Evolutionary conservation across 2,329 filamentous ascomycete genomes (phyloP), one percentile per base, ranked within the genome.

Genomic region (Penicillium sp.): DNA sequence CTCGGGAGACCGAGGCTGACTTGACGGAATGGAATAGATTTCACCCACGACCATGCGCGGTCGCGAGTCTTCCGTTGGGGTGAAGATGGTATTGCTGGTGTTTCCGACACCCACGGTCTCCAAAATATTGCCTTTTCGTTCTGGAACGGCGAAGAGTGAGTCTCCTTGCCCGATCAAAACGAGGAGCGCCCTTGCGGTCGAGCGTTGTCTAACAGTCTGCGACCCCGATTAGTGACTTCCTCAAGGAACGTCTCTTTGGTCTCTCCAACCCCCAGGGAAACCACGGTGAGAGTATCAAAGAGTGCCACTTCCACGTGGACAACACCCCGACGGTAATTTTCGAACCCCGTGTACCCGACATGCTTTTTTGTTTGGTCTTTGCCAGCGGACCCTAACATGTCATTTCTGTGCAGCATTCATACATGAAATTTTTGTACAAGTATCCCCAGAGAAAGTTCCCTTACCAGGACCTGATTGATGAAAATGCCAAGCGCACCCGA

Each of bases 371-470:
- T 18, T 18, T 18, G 18, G 18, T 18, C 18, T 18, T 18, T 18
- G 18, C 18, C 18, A 18, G 2, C 18, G 18, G 3, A 18, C 18
- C 18, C 18, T 18, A 18, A 18, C 7, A 44, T 26, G 9, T 13
- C 18, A 24, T 27, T 18, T 33, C 35, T 36, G 13, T 32, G 5
- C 40, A 90, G 87, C 90, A 96, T 71, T 95, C 91, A 27, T 97
- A 97, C 76, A 97, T 97, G 91, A 97, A 97, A 70, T 94, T 84
- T 65, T 84, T 97, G 58, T 97, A 97, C 80, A 97, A 97, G 71
- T 94, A 96, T 62, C 93, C 93, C 0, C 91, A 97, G 71, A 81
- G 80, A 61, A 83, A 85, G 54, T 97, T 97, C 63, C 93, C 91
- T 2, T 97, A 97, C 74, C 79, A 96, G 68, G 83, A 95, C 56